Evolutionary conservation across 805 yeast genomes (phyloP).

Genomic region (Tetrapisispora pingtungensis): DNA sequence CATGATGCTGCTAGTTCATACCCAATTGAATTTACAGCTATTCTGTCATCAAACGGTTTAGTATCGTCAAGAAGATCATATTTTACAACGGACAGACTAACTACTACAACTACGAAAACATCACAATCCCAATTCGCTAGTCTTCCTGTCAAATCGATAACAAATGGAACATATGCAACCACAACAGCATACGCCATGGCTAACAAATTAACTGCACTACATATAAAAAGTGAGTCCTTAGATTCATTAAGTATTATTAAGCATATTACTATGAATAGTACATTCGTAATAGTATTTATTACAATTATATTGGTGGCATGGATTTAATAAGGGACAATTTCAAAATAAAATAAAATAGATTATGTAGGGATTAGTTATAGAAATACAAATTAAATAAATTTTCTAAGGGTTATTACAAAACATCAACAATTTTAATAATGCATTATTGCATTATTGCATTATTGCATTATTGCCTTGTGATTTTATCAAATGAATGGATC

Average conservation of each 20-base stretch:
- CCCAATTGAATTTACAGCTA: conserved; percentile 25
- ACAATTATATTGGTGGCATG: not conserved
- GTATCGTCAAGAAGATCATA: conserved; percentile 24
- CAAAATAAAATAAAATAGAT: too few species aligned
- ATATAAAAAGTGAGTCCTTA: not conserved
- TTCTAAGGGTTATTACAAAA: too few species aligned
- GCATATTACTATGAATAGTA: not conserved
- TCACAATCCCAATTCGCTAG: conserved; percentile 9
- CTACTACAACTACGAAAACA: conserved; percentile 6
- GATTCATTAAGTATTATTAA: not conserved
- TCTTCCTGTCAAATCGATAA: conserved; percentile 5
- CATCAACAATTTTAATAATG: too few species aligned
- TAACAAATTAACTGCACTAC: not conserved
- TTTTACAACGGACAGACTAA: conserved; percentile 21
- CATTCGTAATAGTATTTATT: not conserved
- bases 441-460: too few species aligned
- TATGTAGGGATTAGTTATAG: too few species aligned
- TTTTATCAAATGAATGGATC: too few species aligned
- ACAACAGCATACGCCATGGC: not conserved
- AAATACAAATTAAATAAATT: too few species aligned
- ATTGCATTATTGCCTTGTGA: too few species aligned
- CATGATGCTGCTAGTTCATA: conserved; percentile 1
- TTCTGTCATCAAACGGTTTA: conserved; percentile 26
- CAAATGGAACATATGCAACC: not conserved
- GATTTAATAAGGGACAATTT: not conserved